Evolutionary conservation across 371 early-diverging fungal genomes (phyloP), one percentile per base, ranked within the genome.

Genomic region (Mortierella sp.): DNA sequence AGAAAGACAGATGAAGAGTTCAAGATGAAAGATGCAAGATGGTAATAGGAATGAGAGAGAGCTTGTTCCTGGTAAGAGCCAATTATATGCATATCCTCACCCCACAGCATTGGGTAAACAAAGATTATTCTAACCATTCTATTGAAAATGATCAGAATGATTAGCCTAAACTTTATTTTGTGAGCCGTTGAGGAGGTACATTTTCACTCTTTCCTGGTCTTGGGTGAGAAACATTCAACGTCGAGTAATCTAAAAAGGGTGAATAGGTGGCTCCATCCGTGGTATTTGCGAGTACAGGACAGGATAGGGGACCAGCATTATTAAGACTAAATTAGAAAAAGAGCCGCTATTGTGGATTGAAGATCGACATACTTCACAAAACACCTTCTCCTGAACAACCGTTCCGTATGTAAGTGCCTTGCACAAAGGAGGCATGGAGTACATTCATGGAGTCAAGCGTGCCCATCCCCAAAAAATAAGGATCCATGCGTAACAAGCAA

Each of bases 51-150:
- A 55, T 55, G 28, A 55, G 28, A 55, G 55, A 28, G 18, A n/a
- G 51, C 18, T n/a, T n/a, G 51, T 51, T 51, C 51, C 51, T 51
- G 51, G 51, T 51, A 51, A n/a, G 51, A 51, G n/a, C 51, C 51
- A 51, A 51, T 51, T 51, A n/a, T 5, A n/a, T 51, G 51, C 4
- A n/a, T n/a, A 5, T 51, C 9, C n/a, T 51, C 18, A 18, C 18
- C n/a, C 51, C n/a, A 51, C n/a, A 45, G 9, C 51, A n/a, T 18
- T 51, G 51, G 51, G n/a, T 22, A n/a, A n/a, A 51, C 45, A 45
- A 18, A 16, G 12, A 51, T 51, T 18, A 43, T 5, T 11, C 43
- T 14, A 43, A 35, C 6, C 35, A 35, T 43, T 10, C 11, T 43
- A 43, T 43, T 16, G 14, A 43, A 43, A 43, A 11, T 5, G 43